phyloP scores from a whole-genome alignment of 306 rosid species.

The Quercus alba region DNA sequence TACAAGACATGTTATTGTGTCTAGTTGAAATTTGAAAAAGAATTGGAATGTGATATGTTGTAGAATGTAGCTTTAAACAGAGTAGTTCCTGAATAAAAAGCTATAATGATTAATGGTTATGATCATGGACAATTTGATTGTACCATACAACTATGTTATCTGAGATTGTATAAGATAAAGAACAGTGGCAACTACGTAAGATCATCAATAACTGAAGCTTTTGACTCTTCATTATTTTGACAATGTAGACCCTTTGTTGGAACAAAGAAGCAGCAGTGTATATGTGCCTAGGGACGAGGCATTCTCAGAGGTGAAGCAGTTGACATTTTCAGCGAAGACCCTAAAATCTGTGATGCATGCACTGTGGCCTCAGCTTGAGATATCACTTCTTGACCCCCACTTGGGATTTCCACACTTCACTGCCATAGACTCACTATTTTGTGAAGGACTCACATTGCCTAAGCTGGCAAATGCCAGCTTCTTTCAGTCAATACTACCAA shows the following conservation, averaged over 20 bases:
- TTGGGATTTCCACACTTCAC: constrained; percentile 38
- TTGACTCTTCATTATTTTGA: too few relatives aligned
- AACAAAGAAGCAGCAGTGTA: neutral
- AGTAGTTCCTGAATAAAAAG: too few relatives aligned
- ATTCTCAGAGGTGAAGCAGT: constrained; percentile 35
- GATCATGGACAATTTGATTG: too few relatives aligned
- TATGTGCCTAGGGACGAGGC: constrained; percentile 45
- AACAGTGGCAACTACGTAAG: too few relatives aligned
- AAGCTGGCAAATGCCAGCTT: neutral
- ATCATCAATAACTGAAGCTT: too few relatives aligned
- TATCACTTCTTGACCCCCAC: constrained; percentile 6
- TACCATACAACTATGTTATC: neutral
- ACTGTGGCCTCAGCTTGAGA: constrained; percentile 22
- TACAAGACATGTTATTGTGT: too few relatives aligned
- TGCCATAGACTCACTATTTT: neutral
- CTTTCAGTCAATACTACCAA: neutral
- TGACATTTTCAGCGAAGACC: constrained; percentile 13
- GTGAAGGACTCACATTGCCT: neutral
- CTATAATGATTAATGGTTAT: too few relatives aligned
- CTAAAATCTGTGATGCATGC: constrained; percentile 23
- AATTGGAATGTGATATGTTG: too few relatives aligned
- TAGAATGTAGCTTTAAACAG: too few relatives aligned
- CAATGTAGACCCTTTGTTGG: too few relatives aligned
- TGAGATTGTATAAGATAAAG: too few relatives aligned
- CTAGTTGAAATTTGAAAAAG: too few relatives aligned